These are phyloP conservation scores for Bipolaris victoriae DNA, from an alignment of 2,329 filamentous ascomycete genomes.

Conservation along the genomic window DNA sequence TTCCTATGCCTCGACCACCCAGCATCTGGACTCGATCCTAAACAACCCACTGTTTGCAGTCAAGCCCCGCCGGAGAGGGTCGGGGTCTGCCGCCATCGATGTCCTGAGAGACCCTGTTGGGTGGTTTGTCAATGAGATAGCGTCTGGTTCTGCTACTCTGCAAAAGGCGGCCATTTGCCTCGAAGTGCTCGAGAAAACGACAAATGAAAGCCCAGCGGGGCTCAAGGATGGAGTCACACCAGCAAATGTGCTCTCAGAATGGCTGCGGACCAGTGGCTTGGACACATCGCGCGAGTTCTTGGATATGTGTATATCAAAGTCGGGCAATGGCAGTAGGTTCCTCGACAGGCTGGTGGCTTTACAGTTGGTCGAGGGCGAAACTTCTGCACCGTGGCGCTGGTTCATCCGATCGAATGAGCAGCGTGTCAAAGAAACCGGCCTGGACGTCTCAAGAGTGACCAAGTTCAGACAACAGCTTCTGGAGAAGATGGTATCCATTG, in stretches of 20 bases:
- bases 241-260: constrained; percentile 34
- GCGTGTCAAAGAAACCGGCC: constrained; percentile 25
- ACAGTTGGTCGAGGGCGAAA: constrained; percentile 32
- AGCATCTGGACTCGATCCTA: constrained; percentile 58
- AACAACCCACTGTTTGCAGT: constrained; percentile 57
- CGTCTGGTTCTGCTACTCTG: constrained; percentile 47
- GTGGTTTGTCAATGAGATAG: constrained; percentile 51
- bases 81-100: constrained; percentile 34
- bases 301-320: constrained; percentile 17
- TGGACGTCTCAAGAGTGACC: constrained; percentile 16
- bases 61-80: constrained; percentile 34
- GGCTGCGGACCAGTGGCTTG: constrained; percentile 38
- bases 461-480: constrained; percentile 33
- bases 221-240: constrained; percentile 17
- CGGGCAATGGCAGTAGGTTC: constrained; percentile 18
- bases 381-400: constrained; percentile 39
- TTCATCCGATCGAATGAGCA: constrained; percentile 27
- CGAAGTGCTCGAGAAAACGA: constrained; percentile 34
- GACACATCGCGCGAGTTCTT: constrained; percentile 40
- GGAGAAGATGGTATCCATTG: constrained; percentile 29
- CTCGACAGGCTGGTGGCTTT: constrained; percentile 28
- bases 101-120: constrained; percentile 47
- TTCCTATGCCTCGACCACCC: constrained; percentile 47
- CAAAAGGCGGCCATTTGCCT: constrained; percentile 50
- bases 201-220: constrained; percentile 5